These are phyloP conservation scores for Hypoxylon sp. DNA, from an alignment of 2,329 filamentous ascomycete species.

Conservation along the genomic window DNA sequence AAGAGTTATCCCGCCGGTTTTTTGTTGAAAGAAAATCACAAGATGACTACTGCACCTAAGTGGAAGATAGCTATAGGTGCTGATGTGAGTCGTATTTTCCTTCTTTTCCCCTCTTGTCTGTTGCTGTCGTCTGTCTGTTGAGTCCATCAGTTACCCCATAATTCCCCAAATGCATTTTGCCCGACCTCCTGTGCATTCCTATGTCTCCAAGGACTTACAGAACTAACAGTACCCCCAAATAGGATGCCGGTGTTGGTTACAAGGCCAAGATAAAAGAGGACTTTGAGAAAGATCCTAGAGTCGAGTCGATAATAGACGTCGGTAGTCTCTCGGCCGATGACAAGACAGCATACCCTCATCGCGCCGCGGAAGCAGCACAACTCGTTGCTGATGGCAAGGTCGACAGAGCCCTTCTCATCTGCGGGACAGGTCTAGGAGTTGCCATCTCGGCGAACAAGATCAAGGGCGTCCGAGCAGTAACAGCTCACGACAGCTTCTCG, in stretches of 20 bases:
- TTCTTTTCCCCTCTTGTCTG: neutral
- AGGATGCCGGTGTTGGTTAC: slow-evolving; percentile 79
- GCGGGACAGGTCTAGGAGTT: slow-evolving; percentile 86
- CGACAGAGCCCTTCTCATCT: slow-evolving; percentile 83
- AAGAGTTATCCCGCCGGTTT: neutral
- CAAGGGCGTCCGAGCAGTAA: slow-evolving; percentile 84
- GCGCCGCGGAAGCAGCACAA: slow-evolving; percentile 75
- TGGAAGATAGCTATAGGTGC: slow-evolving; percentile 64
- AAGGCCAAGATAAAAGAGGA: slow-evolving; percentile 80
- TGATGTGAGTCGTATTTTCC: slow-evolving; percentile 55
- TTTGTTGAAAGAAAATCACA: slow-evolving; percentile 18
- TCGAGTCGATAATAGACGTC: slow-evolving; percentile 76
- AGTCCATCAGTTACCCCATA: no score
- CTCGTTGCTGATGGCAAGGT: slow-evolving; percentile 69
- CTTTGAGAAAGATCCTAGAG: slow-evolving; percentile 72
- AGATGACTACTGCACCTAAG: slow-evolving; percentile 54
- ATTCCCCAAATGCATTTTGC: neutral
- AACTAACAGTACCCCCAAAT: slow-evolving; percentile 7
- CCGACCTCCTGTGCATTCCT: no score
- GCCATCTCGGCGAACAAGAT: slow-evolving; percentile 92
- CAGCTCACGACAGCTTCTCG: slow-evolving; percentile 85
- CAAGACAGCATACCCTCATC: slow-evolving; percentile 83
- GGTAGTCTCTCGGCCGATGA: slow-evolving; percentile 72
- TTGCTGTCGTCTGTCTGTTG: no score
- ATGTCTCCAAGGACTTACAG: no score